Evolutionary conservation across 1,284 basidiomycete species (phyloP), one percentile per base, ranked within the genome.

Genomic region (Microstroma glucosiphilum): DNA sequence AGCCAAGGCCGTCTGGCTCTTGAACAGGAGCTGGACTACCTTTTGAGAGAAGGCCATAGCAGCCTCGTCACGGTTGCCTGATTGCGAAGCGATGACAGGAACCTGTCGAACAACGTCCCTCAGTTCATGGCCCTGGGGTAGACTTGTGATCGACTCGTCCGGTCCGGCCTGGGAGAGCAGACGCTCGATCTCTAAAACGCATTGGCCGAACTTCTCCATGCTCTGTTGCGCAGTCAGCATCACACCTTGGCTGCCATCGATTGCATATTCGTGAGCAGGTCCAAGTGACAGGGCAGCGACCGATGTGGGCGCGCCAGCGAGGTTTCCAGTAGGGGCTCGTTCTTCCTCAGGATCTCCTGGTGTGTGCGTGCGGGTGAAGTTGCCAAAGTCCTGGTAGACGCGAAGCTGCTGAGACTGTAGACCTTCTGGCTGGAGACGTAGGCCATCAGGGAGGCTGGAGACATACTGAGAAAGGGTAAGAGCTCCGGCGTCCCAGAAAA

Each of bases 41-140:
- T 92, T 92, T 80, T 98, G 96, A 2, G 94, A 93, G 82, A 96
- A 92, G 65, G 88, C 84, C 58, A 97, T 83, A 0, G 92, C 90
- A 0, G 91, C 94, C 62, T 90, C 88, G 64, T 90, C 88, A 65
- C 87, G 87, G 65, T 91, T 89, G 54, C 83, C 80, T 1, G 91
- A 88, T 70, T 90, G 88, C 12, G 85, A 85, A 11, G 90, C 89
- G 48, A 94, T 83, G 67, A 86, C 83, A 12, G 92, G 83, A 61
- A 97, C 87, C 71, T 90, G 89, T 59, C 88, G 86, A 65, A 93
- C 85, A 59, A 94, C 83, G 68, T 86, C 85, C 63, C 90, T 89
- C 63, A 96, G 86, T 58, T 96, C 91, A 76, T 92, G 90, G 71
- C 88, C 89, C 13, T 87, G 84, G 1, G 91, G 85, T 58, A 77